Base-by-base conservation (phyloP, 768 basidiomycete species). In the Suillus hirtellus region DNA sequence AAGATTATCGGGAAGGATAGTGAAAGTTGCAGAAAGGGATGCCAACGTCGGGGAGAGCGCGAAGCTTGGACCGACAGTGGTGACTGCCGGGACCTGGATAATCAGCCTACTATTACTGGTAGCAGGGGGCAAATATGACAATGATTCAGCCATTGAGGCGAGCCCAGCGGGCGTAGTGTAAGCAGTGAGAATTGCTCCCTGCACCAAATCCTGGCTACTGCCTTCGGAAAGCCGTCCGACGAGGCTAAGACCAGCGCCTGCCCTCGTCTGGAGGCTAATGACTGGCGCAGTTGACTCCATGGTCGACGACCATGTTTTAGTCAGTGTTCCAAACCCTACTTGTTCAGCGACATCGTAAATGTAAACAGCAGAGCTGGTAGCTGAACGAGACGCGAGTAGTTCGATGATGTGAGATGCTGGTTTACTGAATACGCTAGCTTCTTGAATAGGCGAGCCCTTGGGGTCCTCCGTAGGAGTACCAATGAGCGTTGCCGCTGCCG, bases 121-220 rank as follows among this genome's bases (percentile, higher is more conserved):
- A 15, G 91, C 82, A 7, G 80, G 70, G 1, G 95, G 92, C 2
- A 97, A 78, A 71, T 88, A 76, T n/a, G 82, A 73, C 60, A 99
- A 84, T 4, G 91, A 88, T 9, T 90, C 85, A 1, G 89, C 84
- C 90, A 99, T 95, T 63, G 87, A 80, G 9, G 89, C 86, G 50
- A 99, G 81, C 3, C 96, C 94, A n/a, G 78, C 80, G 0, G 93
- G 89, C 0, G 95, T 90, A 4, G 92, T 93, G 75, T 89, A 95
- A 1, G 89, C 89, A 0, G 92, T 91, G 60, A 94, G 76, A 47
- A 89, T 75, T 17, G 86, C 81, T 21, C 84, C 85, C 52, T 78
- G 82, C 38, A 78, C 79, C 4, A 84, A 82, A 65, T 92, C 88
- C 67, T 82, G 82, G 73, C 89, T 92, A 17, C 92, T 86, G 43